Conservation (phyloP, 1,284 basidiomycete species). For the Xerocomus minutiporus region DNA sequence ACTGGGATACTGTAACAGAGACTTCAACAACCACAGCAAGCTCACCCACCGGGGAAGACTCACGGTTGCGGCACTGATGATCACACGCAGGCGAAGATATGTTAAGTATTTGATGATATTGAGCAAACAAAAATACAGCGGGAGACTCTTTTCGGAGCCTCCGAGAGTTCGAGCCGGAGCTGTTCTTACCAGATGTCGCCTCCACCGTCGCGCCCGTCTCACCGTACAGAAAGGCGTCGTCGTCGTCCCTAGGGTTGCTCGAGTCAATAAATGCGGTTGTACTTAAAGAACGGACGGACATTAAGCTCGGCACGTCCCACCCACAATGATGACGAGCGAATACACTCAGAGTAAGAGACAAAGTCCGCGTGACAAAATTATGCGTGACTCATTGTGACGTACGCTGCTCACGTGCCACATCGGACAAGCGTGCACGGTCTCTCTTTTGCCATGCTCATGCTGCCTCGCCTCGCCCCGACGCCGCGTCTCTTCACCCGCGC, state of each 20-base stretch:
- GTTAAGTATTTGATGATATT: slow-evolving; percentile 38
- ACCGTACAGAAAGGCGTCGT: slow-evolving; percentile 74
- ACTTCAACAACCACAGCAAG: slow-evolving; percentile 16
- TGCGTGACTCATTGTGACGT: slow-evolving; percentile 23
- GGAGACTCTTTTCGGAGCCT: slow-evolving; percentile 24
- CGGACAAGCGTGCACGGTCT: background rate
- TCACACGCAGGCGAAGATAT: slow-evolving; percentile 34
- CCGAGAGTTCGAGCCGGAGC: slow-evolving; percentile 20
- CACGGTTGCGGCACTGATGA: slow-evolving; percentile 52
- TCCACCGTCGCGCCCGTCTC: slow-evolving; percentile 41
- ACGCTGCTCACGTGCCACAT: slow-evolving; percentile 9
- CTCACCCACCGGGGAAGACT: slow-evolving; percentile 35
- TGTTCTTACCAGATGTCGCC: slow-evolving; percentile 43
- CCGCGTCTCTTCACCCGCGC: slow-evolving; percentile 22
- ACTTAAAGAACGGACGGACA: slow-evolving; percentile 28
- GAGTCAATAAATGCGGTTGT: slow-evolving; percentile 27
- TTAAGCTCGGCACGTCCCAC: slow-evolving; percentile 21
- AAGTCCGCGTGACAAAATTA: slow-evolving; percentile 23
- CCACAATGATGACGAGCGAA: slow-evolving; percentile 18
- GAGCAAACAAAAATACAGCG: slow-evolving; percentile 35
- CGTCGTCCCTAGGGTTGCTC: slow-evolving; percentile 49
- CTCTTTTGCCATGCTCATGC: slow-evolving; percentile 1
- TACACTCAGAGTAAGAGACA: slow-evolving; percentile 20
- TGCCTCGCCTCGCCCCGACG: slow-evolving; percentile 7
- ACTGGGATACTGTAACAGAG: slow-evolving; percentile 41